Conservation (phyloP, 441 rosid genomes). For the Omphalea diandra region DNA sequence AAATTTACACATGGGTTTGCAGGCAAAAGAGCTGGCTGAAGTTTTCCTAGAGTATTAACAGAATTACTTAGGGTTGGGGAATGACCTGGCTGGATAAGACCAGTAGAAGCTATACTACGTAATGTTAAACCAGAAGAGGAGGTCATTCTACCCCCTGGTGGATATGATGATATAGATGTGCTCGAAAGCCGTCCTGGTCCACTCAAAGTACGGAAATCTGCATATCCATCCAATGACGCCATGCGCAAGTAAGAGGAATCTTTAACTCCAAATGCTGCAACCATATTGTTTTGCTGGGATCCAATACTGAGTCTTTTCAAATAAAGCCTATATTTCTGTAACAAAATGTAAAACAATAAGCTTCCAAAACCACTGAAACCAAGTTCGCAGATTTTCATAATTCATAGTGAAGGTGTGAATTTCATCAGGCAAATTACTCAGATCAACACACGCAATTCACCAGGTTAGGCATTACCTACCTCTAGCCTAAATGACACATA, state of each 20-base stretch:
- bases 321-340: constrained; percentile 91
- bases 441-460: neutral
- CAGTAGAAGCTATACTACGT: constrained; percentile 60
- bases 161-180: constrained; percentile 48
- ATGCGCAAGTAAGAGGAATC: constrained; percentile 57
- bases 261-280: constrained; percentile 49
- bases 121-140: constrained; percentile 54
- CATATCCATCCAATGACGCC: constrained; percentile 58
- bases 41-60: constrained; percentile 41
- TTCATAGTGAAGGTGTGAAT: neutral
- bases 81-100: constrained; percentile 48
- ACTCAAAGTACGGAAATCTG: constrained; percentile 50
- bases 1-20: constrained; percentile 41
- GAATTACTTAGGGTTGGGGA: constrained; percentile 46
- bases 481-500: neutral
- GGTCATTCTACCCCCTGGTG: constrained; percentile 55
- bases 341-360: constrained; percentile 21
- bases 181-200: constrained; percentile 55
- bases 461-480: neutral
- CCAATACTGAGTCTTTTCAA: constrained; percentile 60
- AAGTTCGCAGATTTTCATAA: constrained; percentile 3
- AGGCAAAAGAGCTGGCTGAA: constrained; percentile 43
- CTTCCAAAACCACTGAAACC: constrained; percentile 7
- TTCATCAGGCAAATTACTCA: neutral
- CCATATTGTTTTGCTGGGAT: constrained; percentile 48